Percentiles rank a stretch among this genome's conserved stretches.
Evolutionary conservation across 495 filamentous ascomycete species (phyloP).

Genomic region (Neurospora sp.): DNA sequence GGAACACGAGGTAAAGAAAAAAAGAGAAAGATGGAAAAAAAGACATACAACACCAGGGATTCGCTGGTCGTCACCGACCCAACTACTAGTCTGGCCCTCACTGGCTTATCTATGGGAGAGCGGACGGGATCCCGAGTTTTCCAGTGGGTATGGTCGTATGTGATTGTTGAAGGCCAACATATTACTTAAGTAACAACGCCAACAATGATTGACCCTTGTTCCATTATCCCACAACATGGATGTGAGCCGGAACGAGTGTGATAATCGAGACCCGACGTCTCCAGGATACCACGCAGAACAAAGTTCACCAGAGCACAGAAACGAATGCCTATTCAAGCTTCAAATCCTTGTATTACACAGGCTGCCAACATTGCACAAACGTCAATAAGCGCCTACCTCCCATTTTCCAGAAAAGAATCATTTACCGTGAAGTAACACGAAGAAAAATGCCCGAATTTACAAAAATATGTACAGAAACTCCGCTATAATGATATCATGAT

Average conservation of each 20-base stretch:
- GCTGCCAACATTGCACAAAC: background rate
- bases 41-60: slow-evolving; percentile 37
- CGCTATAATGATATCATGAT: background rate
- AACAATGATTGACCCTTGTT: too few species aligned
- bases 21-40: too few species aligned
- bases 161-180: rapidly evolving
- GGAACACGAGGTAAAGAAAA: too few species aligned
- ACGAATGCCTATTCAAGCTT: background rate
- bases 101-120: slow-evolving; percentile 26
- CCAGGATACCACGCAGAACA: background rate
- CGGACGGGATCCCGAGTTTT: slow-evolving; percentile 43
- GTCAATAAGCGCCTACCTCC: background rate
- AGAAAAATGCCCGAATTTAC: background rate
- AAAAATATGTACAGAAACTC: background rate
- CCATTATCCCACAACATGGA: too few species aligned
- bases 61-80: slow-evolving; percentile 40
- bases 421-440: background rate
- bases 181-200: rapidly evolving
- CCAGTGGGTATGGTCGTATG: slow-evolving; percentile 5
- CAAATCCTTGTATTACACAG: background rate
- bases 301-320: background rate
- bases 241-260: background rate
- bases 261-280: background rate
- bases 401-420: background rate
- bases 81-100: slow-evolving; percentile 23